Evolutionary conservation across 345 rosid genomes (phyloP), one percentile per base, ranked within the genome.

Genomic region (Murraya paniculata): DNA sequence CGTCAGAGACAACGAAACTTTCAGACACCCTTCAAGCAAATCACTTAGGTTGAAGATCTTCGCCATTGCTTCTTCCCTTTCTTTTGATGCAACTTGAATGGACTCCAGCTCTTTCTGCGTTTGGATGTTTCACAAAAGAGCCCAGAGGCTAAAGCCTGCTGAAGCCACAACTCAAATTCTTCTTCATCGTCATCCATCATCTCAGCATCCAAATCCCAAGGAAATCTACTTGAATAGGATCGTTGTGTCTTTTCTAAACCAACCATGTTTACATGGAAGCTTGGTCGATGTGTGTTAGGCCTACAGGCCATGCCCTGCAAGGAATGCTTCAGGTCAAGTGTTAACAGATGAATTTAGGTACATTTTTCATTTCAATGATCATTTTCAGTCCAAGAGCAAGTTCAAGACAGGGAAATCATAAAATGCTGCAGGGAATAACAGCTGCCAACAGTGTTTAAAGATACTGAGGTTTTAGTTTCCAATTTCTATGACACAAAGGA

Each of bases 181-280:
- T 92, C 98, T 18, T 91, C 95, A 16, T 91, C 95, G 62, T 92
- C 99, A 75, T 91, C 94, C 86, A 90, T 92, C 94, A 90, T 94
- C 78, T 97, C 94, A 5, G 95, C 97, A 81, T 93, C 98, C 79
- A 94, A 80, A 83, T 89, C 94, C 99, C 97, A 92, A 0, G 95
- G 97, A 73, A 82, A 94, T 81, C 94, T 87, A 82, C 98, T 90
- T 16, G 98, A 97, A 84, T 83, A 90, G 64, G 97, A 90, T 74
- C 92, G 83, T 27, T 92, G 94, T 21, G 91, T 88, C 86, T 93
- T 94, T 81, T 89, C 98, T 84, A 89, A 84, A 22, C 94, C 98
- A 75, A 97, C 98, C 96, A 91, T 91, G 86, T 96, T 96, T 72
- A 96, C 97, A 71, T 90, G 97, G 89, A 94, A 94, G 84, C 98